Evolutionary conservation across 768 basidiomycete species (phyloP).

Genomic region (Lanmaoa pseudosensibilis): DNA sequence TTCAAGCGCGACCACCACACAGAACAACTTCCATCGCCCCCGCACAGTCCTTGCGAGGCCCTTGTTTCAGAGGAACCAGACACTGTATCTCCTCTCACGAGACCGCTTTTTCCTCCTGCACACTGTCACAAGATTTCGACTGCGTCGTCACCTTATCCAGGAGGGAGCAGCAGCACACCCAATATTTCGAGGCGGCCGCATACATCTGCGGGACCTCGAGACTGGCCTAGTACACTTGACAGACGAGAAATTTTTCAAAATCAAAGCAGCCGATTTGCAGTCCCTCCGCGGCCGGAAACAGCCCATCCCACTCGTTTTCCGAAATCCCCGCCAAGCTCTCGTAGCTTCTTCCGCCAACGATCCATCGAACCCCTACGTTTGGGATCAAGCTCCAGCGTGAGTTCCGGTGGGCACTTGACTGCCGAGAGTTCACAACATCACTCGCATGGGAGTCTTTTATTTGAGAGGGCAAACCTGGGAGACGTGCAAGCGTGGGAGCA

Average conservation of each 20-base stretch:
- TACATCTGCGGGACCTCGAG: slow-evolving; percentile 72
- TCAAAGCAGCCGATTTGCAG: slow-evolving; percentile 15
- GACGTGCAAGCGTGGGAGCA: slow-evolving; percentile 74
- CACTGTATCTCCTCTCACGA: slow-evolving; percentile 3
- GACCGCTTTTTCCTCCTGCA: slow-evolving; percentile 5
- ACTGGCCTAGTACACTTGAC: slow-evolving; percentile 41
- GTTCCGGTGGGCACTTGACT: slow-evolving; percentile 49
- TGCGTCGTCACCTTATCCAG: slow-evolving; percentile 32
- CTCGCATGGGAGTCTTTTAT: slow-evolving; percentile 17
- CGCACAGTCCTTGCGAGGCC: slow-evolving; percentile 31
- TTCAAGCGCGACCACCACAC: slow-evolving; percentile 34
- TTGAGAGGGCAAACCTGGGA: slow-evolving; percentile 31
- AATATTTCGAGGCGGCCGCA: slow-evolving; percentile 57
- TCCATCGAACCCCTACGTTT: slow-evolving; percentile 29
- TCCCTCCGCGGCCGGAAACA: slow-evolving; percentile 30
- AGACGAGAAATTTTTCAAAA: slow-evolving; percentile 13
- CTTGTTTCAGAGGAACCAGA: slow-evolving; percentile 9
- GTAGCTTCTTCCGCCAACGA: slow-evolving; percentile 23
- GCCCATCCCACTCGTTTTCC: slow-evolving; percentile 16
- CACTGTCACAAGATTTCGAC: slow-evolving; percentile 32
- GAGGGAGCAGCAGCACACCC: slow-evolving; percentile 26
- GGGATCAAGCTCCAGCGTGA: slow-evolving; percentile 33
- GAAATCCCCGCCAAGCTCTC: slow-evolving; percentile 14
- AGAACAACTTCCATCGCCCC: slow-evolving; percentile 41
- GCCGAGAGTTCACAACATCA: slow-evolving; percentile 21